phyloP scores from a whole-genome alignment of 164 flowering plant species.

The Houttuynia cordata region DNA sequence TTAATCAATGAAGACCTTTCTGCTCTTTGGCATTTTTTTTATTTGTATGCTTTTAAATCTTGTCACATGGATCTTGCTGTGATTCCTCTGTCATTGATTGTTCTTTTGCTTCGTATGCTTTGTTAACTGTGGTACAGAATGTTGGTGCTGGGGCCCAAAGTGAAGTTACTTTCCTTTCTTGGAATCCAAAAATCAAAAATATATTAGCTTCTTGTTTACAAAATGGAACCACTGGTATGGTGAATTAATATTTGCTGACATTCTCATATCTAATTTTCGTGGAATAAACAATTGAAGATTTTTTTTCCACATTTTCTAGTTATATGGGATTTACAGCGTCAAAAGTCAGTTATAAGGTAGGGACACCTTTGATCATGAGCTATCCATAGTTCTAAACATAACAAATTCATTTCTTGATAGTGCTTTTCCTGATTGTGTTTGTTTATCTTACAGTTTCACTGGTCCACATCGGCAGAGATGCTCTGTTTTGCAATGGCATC shows the following conservation, averaged over 20 bases:
- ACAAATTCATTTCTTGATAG: background rate
- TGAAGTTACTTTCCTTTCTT: slow-evolving; percentile 85
- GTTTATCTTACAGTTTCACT: slow-evolving; percentile 43
- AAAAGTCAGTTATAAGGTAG: slow-evolving; percentile 88
- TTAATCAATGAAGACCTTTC: too few relatives aligned
- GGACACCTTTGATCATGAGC: slow-evolving; percentile 1
- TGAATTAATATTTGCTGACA: background rate
- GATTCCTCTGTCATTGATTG: background rate
- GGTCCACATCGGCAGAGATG: slow-evolving; percentile 81
- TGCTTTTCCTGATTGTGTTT: background rate
- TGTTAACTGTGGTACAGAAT: slow-evolving; percentile 26
- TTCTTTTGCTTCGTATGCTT: background rate
- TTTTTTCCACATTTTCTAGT: slow-evolving; percentile 26
- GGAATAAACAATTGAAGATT: background rate
- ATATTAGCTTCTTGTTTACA: slow-evolving; percentile 85
- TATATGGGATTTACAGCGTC: slow-evolving; percentile 94
- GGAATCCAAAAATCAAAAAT: slow-evolving; percentile 89
- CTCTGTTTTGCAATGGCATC: slow-evolving; percentile 98
- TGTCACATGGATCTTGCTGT: too few relatives aligned
- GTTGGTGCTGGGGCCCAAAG: slow-evolving; percentile 83
- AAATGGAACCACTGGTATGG: slow-evolving; percentile 76
- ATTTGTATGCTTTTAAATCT: too few relatives aligned
- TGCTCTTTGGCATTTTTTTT: too few relatives aligned
- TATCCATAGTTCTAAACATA: background rate
- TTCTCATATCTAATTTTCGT: background rate